Base-by-base conservation (phyloP, 768 basidiomycete species). In the Artomyces pyxidatus region DNA sequence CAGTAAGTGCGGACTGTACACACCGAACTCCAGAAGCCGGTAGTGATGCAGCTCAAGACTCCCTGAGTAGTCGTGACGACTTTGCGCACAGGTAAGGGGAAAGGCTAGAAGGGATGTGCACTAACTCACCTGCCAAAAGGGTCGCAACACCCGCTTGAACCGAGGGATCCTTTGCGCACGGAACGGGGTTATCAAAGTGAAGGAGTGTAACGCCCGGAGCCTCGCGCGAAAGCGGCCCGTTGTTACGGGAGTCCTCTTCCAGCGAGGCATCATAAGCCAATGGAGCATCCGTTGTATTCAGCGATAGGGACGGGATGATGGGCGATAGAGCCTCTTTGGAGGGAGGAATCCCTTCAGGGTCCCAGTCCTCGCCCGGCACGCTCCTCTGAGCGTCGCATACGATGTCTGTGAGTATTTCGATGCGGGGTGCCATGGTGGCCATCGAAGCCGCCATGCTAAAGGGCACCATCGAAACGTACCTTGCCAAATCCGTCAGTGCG, bases 341-440 rank as follows among this genome's bases (percentile, higher is more conserved):
- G 4, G 32, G 32, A 35, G 32, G 32, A 12, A 35, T 7, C 11
- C 37, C 22, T 29, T 35, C 37, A 5, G 35, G 8, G 27, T 46
- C 45, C 32, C 23, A 23, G 12, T 37, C 45, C 12, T 26, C n/a
- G 4, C 19, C 17, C 14, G n/a, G 10, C 27, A 17, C 12, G 16
- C 22, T 29, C n/a, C 27, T 10, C 11, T 46, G 47, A 12, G 73
- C 72, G n/a, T 71, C 73, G 61, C 89, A 92, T 17, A 72, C 85
- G 10, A 90, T 77, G 21, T 72, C 61, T n/a, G 83, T 87, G 63
- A 80, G 86, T 38, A 91, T 68, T 60, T 88, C 83, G 41, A 90
- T 73, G 41, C 77, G 76, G 7, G 88, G 85, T 0, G 87, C 88
- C 7, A 83, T 57, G 0, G 81, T 77, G 2, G 80, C 70, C 3